phyloP scores from a whole-genome alignment of 2,329 filamentous ascomycete genomes.

The Lasiodiplodia sp. region DNA sequence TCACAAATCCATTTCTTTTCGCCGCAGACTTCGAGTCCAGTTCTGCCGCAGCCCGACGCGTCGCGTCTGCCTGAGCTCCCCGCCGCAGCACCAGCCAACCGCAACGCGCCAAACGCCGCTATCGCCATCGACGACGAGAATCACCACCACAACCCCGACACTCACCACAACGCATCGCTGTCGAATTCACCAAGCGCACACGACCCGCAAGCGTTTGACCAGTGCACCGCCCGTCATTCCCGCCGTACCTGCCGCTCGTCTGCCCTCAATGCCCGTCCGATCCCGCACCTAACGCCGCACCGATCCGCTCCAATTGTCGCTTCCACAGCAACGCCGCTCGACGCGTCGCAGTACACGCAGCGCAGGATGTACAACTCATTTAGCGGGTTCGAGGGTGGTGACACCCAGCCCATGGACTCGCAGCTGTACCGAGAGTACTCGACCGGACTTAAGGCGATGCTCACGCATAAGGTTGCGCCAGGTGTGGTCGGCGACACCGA shows the following conservation, averaged over 20 bases:
- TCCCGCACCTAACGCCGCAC: conserved; percentile 22
- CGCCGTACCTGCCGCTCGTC: conserved; percentile 8
- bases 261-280: conserved; percentile 18
- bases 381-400: conserved; percentile 48
- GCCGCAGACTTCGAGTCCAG: conserved; percentile 17
- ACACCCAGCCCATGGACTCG: conserved; percentile 56
- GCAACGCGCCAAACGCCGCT: neutral
- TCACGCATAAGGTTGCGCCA: neutral
- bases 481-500: neutral
- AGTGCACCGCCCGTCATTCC: neutral
- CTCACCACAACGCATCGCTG: neutral
- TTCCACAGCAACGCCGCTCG: neutral
- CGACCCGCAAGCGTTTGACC: neutral
- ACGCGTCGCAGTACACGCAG: conserved; percentile 2
- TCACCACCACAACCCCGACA: neutral
- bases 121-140: neutral
- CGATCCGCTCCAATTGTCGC: conserved; percentile 16
- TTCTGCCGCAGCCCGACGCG: neutral
- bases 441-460: neutral
- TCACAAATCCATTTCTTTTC: neutral
- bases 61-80: conserved; percentile 25
- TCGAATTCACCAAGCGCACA: neutral
- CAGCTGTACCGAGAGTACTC: conserved; percentile 52
- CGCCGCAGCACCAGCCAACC: neutral
- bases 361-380: conserved; percentile 48